A percentile compares a stretch with the other conserved stretches of the same genome.
Evolutionary conservation across 768 basidiomycete species (phyloP).

Genomic region (Roridomyces roridus): DNA sequence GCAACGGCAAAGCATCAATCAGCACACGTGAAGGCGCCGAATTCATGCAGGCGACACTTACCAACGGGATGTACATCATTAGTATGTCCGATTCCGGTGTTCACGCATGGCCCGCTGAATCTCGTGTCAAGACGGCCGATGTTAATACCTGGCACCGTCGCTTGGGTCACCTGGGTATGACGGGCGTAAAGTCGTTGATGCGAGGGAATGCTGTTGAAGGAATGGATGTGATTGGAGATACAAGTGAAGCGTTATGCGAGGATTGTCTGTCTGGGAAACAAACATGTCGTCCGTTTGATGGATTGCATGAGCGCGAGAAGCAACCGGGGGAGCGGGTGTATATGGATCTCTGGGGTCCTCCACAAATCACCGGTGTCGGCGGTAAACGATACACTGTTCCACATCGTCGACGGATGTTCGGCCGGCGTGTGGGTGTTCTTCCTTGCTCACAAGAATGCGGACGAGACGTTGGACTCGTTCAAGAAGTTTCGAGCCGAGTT

Average conservation of each 20-base stretch:
- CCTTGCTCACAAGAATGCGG: background rate
- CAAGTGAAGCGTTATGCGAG: background rate
- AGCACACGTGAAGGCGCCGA: background rate
- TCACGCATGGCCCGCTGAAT: background rate
- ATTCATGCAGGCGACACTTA: background rate
- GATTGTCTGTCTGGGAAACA: background rate
- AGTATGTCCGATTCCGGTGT: background rate
- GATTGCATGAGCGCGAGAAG: background rate
- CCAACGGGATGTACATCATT: background rate
- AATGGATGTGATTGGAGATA: background rate
- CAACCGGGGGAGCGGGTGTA: background rate
- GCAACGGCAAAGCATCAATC: background rate
- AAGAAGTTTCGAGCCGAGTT: background rate
- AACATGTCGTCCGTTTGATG: background rate
- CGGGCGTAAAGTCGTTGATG: background rate
- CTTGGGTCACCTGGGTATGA: background rate
- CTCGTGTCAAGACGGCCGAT: background rate
- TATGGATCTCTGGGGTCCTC: background rate
- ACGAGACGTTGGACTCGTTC: background rate
- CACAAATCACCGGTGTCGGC: background rate
- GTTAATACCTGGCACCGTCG: background rate
- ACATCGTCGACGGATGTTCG: background rate
- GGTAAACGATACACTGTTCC: background rate
- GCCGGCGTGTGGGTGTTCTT: background rate
- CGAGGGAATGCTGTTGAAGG: background rate